Evolutionary conservation across 495 filamentous ascomycete genomes (phyloP).

Genomic region (Talaromyces liani): DNA sequence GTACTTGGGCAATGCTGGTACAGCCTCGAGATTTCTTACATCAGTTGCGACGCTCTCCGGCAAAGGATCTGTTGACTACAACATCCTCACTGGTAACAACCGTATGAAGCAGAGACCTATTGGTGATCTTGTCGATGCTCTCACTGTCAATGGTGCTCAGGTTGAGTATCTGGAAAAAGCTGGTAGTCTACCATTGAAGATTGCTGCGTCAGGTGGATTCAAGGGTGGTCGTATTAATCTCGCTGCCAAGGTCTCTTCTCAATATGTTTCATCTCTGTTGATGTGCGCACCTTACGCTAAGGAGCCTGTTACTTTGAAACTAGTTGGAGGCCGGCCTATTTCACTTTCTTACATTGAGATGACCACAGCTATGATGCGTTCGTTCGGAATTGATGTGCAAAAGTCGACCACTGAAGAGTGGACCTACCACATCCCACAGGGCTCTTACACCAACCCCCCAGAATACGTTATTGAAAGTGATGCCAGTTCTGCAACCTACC

Average conservation of each 20-base stretch:
- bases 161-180: conserved; percentile 75
- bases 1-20: conserved; percentile 95
- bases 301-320: conserved; percentile 78
- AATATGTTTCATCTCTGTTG: conserved; percentile 93
- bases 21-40: conserved; percentile 91
- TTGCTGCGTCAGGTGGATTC: conserved; percentile 77
- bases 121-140: conserved; percentile 85
- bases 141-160: conserved; percentile 72
- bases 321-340: conserved; percentile 92
- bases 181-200: conserved; percentile 74
- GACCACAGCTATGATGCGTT: conserved; percentile 96
- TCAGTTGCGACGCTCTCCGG: conserved; percentile 82
- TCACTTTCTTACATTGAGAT: conserved; percentile 98
- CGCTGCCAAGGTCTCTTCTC: conserved; percentile 89
- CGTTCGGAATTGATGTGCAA: conserved; percentile 78
- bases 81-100: conserved; percentile 84
- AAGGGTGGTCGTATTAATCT: conserved; percentile 87
- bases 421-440: conserved; percentile 91
- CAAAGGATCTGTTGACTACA: conserved; percentile 52
- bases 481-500: conserved; percentile 95
- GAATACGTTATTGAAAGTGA: conserved; percentile 94
- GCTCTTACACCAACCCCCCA: conserved; percentile 72
- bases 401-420: conserved; percentile 68
- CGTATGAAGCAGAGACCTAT: conserved; percentile 97
- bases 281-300: conserved; percentile 98